Percentiles rank a stretch among this genome's conserved stretches.
Evolutionary conservation across 2,329 filamentous ascomycete genomes (phyloP).

Genomic region (Hirsutella minnesotensis): DNA sequence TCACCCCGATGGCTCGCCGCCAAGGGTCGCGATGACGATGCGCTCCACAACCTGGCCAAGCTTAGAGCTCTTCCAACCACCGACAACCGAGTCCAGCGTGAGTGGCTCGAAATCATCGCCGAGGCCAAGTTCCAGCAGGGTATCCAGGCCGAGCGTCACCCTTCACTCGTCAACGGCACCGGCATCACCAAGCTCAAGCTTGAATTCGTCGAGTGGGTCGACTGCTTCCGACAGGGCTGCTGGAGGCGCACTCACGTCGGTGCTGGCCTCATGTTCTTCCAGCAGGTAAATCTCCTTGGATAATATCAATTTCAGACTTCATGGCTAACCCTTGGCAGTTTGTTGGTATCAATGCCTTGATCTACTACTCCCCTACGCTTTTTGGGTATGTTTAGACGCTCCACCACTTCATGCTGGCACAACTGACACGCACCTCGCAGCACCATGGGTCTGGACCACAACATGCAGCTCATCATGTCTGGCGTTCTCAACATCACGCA

Average conservation of each 20-base stretch:
- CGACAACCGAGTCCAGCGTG: constrained; percentile 10
- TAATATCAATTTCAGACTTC: not conserved
- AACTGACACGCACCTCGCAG: constrained; percentile 1
- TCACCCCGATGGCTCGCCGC: constrained; percentile 16
- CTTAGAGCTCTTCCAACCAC: constrained; percentile 10
- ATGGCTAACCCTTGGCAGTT: constrained; percentile 5
- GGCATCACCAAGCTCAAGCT: constrained; percentile 25
- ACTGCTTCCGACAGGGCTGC: constrained; percentile 36
- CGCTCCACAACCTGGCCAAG: constrained; percentile 10
- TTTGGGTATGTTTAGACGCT: constrained; percentile 24
- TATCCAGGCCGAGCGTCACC: constrained; percentile 19
- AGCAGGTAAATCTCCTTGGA: constrained; percentile 27
- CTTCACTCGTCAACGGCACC: constrained; percentile 21
- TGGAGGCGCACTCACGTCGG: constrained; percentile 34
- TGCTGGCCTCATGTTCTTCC: constrained; percentile 43
- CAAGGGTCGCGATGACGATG: constrained; percentile 14
- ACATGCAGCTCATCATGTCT: constrained; percentile 20
- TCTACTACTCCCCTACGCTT: constrained; percentile 48
- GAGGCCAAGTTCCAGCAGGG: constrained; percentile 13
- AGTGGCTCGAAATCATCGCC: constrained; percentile 14
- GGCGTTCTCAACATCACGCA: constrained; percentile 18
- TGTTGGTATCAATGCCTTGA: constrained; percentile 27
- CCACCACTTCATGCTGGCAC: not conserved
- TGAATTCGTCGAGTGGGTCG: constrained; percentile 34
- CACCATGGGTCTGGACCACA: constrained; percentile 33